phyloP scores from a whole-genome alignment of 2,329 filamentous ascomycete genomes.

The Aspergillus sp. region DNA sequence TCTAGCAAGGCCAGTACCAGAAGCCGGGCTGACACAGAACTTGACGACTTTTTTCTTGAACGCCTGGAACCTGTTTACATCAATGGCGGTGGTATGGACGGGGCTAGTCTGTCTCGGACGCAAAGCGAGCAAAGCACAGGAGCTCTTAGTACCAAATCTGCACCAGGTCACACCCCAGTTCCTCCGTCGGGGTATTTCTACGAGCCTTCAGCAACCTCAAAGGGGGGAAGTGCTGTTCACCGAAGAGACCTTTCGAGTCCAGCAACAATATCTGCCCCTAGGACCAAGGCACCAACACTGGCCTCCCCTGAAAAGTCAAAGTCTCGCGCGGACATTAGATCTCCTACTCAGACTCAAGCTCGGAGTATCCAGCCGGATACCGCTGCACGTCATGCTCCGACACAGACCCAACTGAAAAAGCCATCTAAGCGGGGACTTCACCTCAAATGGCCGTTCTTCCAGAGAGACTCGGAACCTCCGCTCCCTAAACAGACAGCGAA shows the following conservation, averaged over 20 bases:
- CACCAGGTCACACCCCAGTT: conserved; percentile 27
- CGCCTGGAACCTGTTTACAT: conserved; percentile 57
- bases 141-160: conserved; percentile 37
- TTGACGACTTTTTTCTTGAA: conserved; percentile 54
- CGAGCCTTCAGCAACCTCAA: conserved; percentile 38
- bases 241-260: conserved; percentile 10
- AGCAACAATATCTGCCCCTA: background rate
- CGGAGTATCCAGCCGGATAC: background rate
- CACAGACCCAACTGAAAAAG: conserved; percentile 23
- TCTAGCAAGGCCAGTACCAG: conserved; percentile 47
- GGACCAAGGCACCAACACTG: conserved; percentile 1
- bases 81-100: conserved; percentile 48
- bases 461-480: conserved; percentile 43
- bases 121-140: conserved; percentile 47
- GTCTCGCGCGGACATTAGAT: background rate
- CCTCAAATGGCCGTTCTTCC: conserved; percentile 62
- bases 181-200: conserved; percentile 36
- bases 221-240: conserved; percentile 17
- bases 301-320: background rate
- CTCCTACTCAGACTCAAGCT: background rate
- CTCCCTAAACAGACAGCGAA: conserved; percentile 27
- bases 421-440: conserved; percentile 42
- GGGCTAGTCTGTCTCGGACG: conserved; percentile 39
- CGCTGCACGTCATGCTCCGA: background rate
- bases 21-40: conserved; percentile 47